Evolutionary conservation across 768 basidiomycete species (phyloP).

Genomic region (Asterophora lycoperdoides): DNA sequence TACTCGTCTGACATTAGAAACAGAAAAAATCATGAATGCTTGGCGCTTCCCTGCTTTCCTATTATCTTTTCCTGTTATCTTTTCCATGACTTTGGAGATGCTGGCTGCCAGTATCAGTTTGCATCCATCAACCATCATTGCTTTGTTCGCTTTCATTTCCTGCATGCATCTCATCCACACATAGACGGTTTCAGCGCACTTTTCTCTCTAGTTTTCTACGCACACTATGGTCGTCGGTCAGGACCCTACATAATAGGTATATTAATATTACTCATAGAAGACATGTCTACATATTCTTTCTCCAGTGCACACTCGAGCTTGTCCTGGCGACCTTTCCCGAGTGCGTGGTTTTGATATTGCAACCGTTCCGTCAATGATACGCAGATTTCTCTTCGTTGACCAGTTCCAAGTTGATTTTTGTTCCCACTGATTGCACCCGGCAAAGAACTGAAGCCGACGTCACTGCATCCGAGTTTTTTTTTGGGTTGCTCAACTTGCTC

Average conservation of each 20-base stretch:
- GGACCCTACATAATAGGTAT: conserved; percentile 22
- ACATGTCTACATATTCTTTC: conserved; percentile 10
- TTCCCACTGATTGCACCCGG: no score
- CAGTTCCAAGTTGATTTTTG: no score
- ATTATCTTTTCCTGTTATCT: conserved; percentile 11
- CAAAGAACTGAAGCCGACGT: no score
- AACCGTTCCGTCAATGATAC: no score
- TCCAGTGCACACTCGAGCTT: no score
- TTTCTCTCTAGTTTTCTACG: conserved; percentile 14
- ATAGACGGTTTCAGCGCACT: conserved; percentile 21
- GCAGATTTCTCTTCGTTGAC: no score
- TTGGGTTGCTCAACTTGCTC: no score
- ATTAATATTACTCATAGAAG: conserved; percentile 21
- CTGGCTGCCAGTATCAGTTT: conserved; percentile 12
- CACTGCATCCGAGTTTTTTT: no score
- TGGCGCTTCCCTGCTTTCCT: conserved; percentile 11
- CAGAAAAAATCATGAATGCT: conserved; percentile 24
- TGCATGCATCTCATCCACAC: conserved; percentile 21
- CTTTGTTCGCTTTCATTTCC: conserved; percentile 18
- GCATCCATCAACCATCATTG: no score
- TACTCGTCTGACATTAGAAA: background rate
- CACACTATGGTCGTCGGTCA: conserved; percentile 11
- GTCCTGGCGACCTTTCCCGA: no score
- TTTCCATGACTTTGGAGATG: conserved; percentile 24
- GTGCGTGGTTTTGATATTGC: no score